A percentile compares a stretch with the other conserved stretches of the same genome.
Conservation (phyloP, 495 filamentous ascomycete species). For the Sporormia fimetaria region DNA sequence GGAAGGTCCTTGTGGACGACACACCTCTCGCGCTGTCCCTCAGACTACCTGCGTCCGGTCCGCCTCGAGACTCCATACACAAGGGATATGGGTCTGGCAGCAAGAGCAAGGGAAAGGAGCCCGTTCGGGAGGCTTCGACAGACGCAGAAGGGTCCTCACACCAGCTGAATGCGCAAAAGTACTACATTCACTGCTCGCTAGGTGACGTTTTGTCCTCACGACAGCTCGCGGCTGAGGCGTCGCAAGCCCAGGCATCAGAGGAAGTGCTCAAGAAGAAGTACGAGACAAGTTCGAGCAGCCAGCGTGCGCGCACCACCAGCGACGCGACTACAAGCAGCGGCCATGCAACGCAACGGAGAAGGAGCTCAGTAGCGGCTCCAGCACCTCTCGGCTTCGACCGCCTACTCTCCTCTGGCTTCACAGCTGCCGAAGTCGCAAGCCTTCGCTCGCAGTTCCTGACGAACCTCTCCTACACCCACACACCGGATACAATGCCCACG, state of each 20-base stretch:
- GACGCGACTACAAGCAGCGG: neutral
- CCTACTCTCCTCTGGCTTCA: constrained; percentile 67
- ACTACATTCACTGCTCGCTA: constrained; percentile 88
- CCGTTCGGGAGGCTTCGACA: constrained; percentile 33
- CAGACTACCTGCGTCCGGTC: constrained; percentile 44
- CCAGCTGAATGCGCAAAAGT: constrained; percentile 27
- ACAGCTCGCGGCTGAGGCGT: constrained; percentile 61
- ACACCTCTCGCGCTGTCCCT: constrained; percentile 54
- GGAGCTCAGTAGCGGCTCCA: constrained; percentile 39
- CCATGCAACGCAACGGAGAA: constrained; percentile 3
- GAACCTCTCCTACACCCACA: constrained; percentile 62
- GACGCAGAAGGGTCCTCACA: constrained; percentile 11
- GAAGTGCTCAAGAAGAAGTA: constrained; percentile 18
- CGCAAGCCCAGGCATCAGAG: constrained; percentile 34
- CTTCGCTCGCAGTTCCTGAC: constrained; percentile 77
- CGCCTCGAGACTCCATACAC: constrained; percentile 38
- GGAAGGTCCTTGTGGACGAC: constrained; percentile 67
- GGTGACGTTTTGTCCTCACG: constrained; percentile 54
- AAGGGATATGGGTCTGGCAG: constrained; percentile 33
- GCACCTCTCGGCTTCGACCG: constrained; percentile 84
- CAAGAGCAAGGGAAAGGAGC: constrained; percentile 52
- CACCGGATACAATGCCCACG: constrained; percentile 74
- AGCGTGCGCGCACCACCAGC: constrained; percentile 5
- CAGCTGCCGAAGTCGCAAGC: constrained; percentile 62
- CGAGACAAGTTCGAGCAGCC: constrained; percentile 3